Base-by-base conservation (phyloP, 2,329 filamentous ascomycete species). In the Aurifilum marmelostoma region DNA sequence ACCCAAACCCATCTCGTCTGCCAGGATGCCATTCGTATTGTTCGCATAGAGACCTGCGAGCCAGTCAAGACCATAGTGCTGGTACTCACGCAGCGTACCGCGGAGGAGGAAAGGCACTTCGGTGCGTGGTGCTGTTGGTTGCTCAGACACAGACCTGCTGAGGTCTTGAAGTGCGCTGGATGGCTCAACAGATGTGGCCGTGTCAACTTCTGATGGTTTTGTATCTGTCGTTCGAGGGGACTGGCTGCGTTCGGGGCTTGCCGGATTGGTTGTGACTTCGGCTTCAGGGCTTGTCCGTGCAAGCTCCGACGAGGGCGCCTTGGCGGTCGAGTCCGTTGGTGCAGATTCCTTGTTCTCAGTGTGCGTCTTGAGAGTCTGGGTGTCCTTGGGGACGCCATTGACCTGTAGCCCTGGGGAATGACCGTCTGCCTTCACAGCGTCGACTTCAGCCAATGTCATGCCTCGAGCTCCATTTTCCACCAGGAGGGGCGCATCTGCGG, bases 1-100 rank as follows among this genome's bases (percentile, higher is more conserved):
- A 11, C 96, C 96, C 3, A 99, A 86, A 72, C 96, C 96, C 96
- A 99, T 99, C 78, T 99, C 96, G 76, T 99, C 97, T 1, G 96
- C 96, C 27, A 99, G 83, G 67, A 99, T 99, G 29, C 96, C 96
- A 75, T 98, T 99, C 34, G 95, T 97, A 72, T 92, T 91, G 72
- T 96, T 97, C 21, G 90, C 90, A 77, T 99, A 98, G 1, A 99
- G 85, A 0, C 94, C 93, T 2, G 94, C 94, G 61, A 99, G 89
- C 96, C 96, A 99, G 77, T 99, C 96, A 9, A 99, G 82, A n/a
- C 96, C 97, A 75, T 93, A 92, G 75, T 97, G 96, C 75, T 99
- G 96, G 76, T 99, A 99, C 78, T 97, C 95, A 77, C 97, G 92
- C 14, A 99, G 83, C 0, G 89, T 97, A 27, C 96, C 96, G 63